phyloP scores from a whole-genome alignment of 805 yeast genomes.

The Ogataea chonburiensis region DNA sequence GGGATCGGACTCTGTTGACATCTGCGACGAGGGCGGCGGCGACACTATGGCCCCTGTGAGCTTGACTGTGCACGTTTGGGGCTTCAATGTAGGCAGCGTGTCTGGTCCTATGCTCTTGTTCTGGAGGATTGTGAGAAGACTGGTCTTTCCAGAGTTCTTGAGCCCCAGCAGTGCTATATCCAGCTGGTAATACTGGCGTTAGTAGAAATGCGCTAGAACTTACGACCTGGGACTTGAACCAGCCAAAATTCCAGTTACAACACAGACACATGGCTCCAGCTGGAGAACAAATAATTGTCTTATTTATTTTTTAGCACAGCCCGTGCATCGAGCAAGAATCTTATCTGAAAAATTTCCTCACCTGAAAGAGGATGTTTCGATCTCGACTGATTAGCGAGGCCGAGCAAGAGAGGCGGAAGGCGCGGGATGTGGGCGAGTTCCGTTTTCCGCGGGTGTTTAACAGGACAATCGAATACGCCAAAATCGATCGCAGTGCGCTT shows the following conservation, averaged over 20 bases:
- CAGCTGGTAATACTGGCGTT: conserved; percentile 26
- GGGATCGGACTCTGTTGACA: conserved; percentile 5
- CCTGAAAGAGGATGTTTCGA: conserved; percentile 13
- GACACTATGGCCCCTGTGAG: conserved; percentile 10
- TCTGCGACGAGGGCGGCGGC: conserved; percentile 13
- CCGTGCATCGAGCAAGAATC: background rate
- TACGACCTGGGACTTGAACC: conserved; percentile 21
- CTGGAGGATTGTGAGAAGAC: conserved; percentile 23
- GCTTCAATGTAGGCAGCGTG: conserved; percentile 29
- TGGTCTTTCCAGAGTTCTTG: conserved; percentile 33
- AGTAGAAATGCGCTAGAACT: conserved; percentile 8
- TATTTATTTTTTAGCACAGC: no score
- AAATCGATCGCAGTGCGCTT: conserved; percentile 41
- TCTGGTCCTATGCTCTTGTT: conserved; percentile 11
- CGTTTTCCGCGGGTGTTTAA: conserved; percentile 39
- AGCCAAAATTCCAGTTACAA: conserved; percentile 6
- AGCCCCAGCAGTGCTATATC: conserved; percentile 32
- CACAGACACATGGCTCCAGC: conserved; percentile 2
- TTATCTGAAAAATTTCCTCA: conserved; percentile 10
- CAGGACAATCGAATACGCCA: conserved; percentile 36
- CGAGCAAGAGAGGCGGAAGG: conserved; percentile 13
- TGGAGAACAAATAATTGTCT: no score
- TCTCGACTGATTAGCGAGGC: conserved; percentile 18
- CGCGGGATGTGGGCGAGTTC: conserved; percentile 18
- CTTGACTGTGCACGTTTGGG: conserved; percentile 15